Evolutionary conservation across 2,329 filamentous ascomycete species (phyloP), one percentile per base, ranked within the genome.

Genomic region (Aspergillus sp.): DNA sequence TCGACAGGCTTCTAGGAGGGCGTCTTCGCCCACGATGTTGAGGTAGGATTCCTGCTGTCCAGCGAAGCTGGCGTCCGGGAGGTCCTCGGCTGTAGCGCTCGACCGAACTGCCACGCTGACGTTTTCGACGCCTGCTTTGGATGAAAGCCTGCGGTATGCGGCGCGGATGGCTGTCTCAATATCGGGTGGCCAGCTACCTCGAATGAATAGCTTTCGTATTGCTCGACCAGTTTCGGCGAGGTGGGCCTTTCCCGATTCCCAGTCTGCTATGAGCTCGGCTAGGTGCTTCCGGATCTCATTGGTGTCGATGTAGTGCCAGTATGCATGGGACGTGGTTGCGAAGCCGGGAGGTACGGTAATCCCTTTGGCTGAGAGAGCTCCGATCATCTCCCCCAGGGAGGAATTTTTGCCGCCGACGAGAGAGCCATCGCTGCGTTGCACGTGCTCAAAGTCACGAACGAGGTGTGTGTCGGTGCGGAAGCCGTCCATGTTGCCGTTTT

Each of bases 351-450:
- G 74, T 2, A 77, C 73, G n/a, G 68, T 41, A 28, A 77, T 70
- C 2, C 71, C 73, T 55, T 74, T 53, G 9, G 61, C 32, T 4
- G 32, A 60, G 4, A 77, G 73, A 30, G 65, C 57, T 21, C 68
- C 58, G 57, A 78, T 75, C 73, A 78, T 77, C 62, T 78, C 76
- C 4, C 76, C 76, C 17, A 78, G 62, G 2, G 75, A 78, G 12
- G 75, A 72, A 53, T 77, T 78, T 65, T 78, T 78, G 6, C 76
- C 75, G n/a, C 76, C 75, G 8, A 77, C 76, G 7, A 73, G 51
- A 23, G 61, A 64, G 19, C 65, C 72, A 65, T 74, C 72, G 10
- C 23, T 13, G 10, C 47, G 52, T n/a, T 23, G 17, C 3, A 60
- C 65, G 64, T 17, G 13, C 45, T 70, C 64, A 57, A 74, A 72